Percentiles rank a stretch among this genome's conserved stretches.
These are phyloP conservation scores for Gamsiella multidivaricata DNA, from an alignment of 192 early-diverging fungal species.

Conservation along the genomic window DNA sequence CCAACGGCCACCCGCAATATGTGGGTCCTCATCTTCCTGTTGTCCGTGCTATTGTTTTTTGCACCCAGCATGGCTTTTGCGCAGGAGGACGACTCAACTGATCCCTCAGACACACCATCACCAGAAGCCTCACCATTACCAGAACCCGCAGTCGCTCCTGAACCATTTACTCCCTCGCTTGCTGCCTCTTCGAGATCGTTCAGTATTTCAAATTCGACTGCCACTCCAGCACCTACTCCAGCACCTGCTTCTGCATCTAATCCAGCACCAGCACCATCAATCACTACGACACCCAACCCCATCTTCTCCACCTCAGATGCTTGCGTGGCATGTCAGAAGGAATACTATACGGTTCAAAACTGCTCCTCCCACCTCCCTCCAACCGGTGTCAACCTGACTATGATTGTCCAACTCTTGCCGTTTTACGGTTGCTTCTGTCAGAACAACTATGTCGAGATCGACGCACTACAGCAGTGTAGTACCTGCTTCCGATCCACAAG, in stretches of 20 bases:
- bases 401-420: constrained; percentile 26
- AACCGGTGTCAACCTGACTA: constrained; percentile 27
- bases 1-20: neutral
- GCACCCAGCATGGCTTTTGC: neutral
- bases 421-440: constrained; percentile 32
- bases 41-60: neutral
- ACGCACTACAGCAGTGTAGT: constrained; percentile 21
- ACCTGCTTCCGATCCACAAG: constrained; percentile 43
- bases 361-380: constrained; percentile 27
- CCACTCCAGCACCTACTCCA: neutral
- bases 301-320: constrained; percentile 40
- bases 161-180: neutral
- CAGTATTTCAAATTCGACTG: too few species aligned
- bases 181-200: neutral
- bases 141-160: neutral
- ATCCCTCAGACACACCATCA: neutral
- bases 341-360: constrained; percentile 18
- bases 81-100: neutral
- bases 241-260: neutral
- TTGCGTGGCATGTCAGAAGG: constrained; percentile 34
- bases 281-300: constrained; percentile 18
- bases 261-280: neutral
- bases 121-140: neutral
- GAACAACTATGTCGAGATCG: neutral
- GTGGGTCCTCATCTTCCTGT: neutral